A percentile compares a stretch with the other conserved stretches of the same genome.
phyloP scores from a whole-genome alignment of 2,329 filamentous ascomycete genomes.

The Ascochyta clinopodiicola region DNA sequence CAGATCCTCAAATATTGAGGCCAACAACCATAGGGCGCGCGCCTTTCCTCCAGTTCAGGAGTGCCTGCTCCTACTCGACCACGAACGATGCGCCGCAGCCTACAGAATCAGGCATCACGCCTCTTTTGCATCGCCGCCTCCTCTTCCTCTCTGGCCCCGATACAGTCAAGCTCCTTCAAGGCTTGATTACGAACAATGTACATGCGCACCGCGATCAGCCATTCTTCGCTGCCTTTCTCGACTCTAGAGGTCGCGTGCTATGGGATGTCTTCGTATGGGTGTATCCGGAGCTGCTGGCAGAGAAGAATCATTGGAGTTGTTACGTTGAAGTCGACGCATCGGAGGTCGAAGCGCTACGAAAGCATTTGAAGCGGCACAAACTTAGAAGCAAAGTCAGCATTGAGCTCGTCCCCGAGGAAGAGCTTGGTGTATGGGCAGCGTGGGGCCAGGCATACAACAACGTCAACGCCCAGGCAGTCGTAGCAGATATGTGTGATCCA shows the following conservation, averaged over 20 bases:
- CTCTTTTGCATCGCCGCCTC: conserved; percentile 75
- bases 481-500: conserved; percentile 31
- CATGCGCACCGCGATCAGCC: conserved; percentile 51
- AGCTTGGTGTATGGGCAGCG: conserved; percentile 73
- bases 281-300: conserved; percentile 29
- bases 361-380: conserved; percentile 84
- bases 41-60: not conserved
- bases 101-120: conserved; percentile 57
- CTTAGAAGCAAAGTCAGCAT: conserved; percentile 79
- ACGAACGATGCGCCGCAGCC: conserved; percentile 26
- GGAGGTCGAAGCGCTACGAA: conserved; percentile 67
- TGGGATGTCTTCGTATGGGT: conserved; percentile 89
- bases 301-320: conserved; percentile 60
- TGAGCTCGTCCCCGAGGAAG: conserved; percentile 62
- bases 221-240: conserved; percentile 81
- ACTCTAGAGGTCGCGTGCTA: conserved; percentile 78
- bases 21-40: not conserved
- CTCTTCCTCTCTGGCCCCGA: conserved; percentile 82
- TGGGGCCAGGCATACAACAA: conserved; percentile 62
- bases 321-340: conserved; percentile 82
- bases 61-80: conserved; percentile 11
- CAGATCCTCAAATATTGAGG: not conserved
- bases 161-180: conserved; percentile 84
- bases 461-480: conserved; percentile 8
- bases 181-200: conserved; percentile 79